Evolutionary conservation across 345 rosid genomes (phyloP), one percentile per base, ranked within the genome.

Genomic region (Euphorbia peplus): DNA sequence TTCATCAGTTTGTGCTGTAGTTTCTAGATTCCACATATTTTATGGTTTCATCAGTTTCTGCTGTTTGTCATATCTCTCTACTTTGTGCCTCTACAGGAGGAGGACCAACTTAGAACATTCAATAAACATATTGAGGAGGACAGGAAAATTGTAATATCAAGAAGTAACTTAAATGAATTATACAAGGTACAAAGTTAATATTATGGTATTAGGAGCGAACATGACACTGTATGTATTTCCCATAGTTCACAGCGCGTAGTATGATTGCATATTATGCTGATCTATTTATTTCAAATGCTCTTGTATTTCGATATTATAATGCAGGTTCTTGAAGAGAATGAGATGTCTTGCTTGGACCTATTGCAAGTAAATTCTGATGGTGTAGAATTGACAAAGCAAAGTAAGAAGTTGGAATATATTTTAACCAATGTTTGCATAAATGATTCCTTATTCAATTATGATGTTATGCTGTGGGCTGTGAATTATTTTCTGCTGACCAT

Each of bases 321-420:
- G 67, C 85, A 95, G 99, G 99, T 85, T 68, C 92, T 95, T 52
- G 98, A 95, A 73, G 99, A 92, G 77, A 82, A 95, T 75, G 88
- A 95, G 69, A 79, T 92, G 75, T 85, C 81, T 16, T 95, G 99
- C 78, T 50, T 76, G 73, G 98, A 95, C 61, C 76, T 92, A 16
- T 75, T 90, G 80, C 85, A 83, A 75, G 80, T 89, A 77, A 81
- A 84, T 75, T 86, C 91, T 28, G 99, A 95, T 70, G 98, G 87
- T 52, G 89, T 95, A 67, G 78, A 88, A 68, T 70, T 92, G 81
- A 90, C 97, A 71, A 87, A 82, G 67, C 82, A 64, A 73, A 92
- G 99, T 95, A 88, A 87, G 99, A 63, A 68, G 63, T 67, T 51
- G 44, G 19, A 19, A 8, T 18, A n/a, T 70, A 24, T 18, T 70